Evolutionary conservation across 208 protist species (phyloP), one percentile per base, ranked within the genome.

Genomic region (Acanthamoeba castellanii): DNA sequence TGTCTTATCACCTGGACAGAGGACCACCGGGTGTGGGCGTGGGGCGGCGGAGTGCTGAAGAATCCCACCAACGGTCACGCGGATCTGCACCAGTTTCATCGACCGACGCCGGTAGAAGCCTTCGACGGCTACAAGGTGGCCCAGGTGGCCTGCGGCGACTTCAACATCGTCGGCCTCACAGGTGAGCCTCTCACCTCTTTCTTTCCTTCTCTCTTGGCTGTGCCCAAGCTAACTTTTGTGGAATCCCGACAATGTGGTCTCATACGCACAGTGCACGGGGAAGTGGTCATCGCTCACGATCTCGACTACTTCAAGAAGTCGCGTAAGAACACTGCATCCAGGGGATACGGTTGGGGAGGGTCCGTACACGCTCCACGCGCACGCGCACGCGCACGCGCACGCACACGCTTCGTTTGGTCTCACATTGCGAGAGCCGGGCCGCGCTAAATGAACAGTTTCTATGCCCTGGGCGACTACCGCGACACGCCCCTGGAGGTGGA

Each of bases 1-100:
- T 59, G 52, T 55, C n/a, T 18, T 81, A 2, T 82, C n/a, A 9
- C 7, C 45, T 5, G 9, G 32, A 3, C 14, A 82, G 74, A 82
- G 18, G 74, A 82, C 14, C 13, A 82, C 32, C 32, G n/a, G 13
- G 74, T 82, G 42, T 82, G 74, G 74, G 74, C 37, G 0, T 82
- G 74, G 74, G 74, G 74, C 18, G 74, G 74, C 7, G 74, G 74
- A 11, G 74, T 82, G 74, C 74, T 82, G 37, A 82, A 82, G 74
- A 16, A 82, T 20, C 74, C 74, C 25, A 82, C 42, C 37, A 50
- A 82, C 42, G 32, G 37, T 25, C 74, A 42, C n/a, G 25, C 32
- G 18, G 32, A 52, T 32, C 16, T 52, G 8, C 74, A 52, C 74
- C 25, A 8, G 7, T 50, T 52, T 27, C 32, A 82, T 42, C 25